Conservation (phyloP, 2,329 filamentous ascomycete genomes). For the Colletotrichum aenigma region DNA sequence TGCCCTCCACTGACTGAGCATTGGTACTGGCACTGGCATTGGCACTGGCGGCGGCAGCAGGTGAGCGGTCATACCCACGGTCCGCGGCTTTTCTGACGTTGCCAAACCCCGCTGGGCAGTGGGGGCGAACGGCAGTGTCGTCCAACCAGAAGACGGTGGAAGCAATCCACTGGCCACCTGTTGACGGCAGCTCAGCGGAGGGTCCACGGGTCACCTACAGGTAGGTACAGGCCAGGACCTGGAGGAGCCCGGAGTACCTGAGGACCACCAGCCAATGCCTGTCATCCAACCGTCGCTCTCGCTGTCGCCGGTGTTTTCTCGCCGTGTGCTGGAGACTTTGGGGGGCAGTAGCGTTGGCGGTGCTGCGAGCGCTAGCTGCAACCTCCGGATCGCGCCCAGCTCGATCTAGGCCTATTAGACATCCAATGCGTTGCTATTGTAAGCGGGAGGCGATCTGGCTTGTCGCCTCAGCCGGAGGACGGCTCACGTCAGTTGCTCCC, state of each 20-base stretch:
- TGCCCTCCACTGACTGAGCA: background rate
- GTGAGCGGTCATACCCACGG: background rate
- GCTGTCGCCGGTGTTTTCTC: background rate
- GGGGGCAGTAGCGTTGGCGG: background rate
- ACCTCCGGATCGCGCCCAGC: background rate
- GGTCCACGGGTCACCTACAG: background rate
- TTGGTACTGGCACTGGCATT: background rate
- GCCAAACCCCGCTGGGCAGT: background rate
- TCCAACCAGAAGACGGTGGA: background rate
- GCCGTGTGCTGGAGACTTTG: background rate
- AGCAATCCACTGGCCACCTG: slow-evolving; percentile 10
- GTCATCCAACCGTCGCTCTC: background rate
- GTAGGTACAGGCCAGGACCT: background rate
- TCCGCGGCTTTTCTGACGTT: slow-evolving; percentile 3
- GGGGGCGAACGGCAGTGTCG: background rate
- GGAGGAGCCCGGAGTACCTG: background rate
- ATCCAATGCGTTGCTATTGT: background rate
- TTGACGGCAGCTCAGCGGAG: slow-evolving; percentile 4
- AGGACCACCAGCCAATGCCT: background rate
- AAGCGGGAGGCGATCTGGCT: background rate
- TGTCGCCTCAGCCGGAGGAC: background rate
- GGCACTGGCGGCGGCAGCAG: background rate
- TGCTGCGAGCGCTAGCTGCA: background rate
- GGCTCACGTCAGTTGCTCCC: background rate
- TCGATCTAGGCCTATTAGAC: background rate